A percentile compares a stretch with the other conserved stretches of the same genome.
These are phyloP conservation scores for Cyanidium caldarium DNA, from an alignment of 23 red algal genomes.

Conservation along the genomic window DNA sequence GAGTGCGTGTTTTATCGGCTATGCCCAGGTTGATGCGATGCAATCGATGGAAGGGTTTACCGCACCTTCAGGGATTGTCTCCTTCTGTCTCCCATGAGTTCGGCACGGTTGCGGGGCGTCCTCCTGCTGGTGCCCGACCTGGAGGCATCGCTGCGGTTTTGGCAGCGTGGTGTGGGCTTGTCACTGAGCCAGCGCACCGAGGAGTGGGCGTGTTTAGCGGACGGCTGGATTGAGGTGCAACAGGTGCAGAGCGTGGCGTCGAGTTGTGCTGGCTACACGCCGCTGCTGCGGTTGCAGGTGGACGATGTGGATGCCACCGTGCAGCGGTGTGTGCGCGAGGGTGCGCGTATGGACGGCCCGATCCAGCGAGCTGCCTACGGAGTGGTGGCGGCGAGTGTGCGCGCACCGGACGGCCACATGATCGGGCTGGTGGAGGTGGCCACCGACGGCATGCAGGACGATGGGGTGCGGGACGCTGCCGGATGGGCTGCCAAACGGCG, in stretches of 20 bases:
- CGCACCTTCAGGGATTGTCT: no score
- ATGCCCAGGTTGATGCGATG: no score
- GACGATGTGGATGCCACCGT: background rate
- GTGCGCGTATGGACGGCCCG: constrained; percentile 1
- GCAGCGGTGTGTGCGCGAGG: background rate
- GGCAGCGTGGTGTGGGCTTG: background rate
- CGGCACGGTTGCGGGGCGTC: background rate
- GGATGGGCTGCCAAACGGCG: no score
- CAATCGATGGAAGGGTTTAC: no score
- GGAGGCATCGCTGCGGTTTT: background rate
- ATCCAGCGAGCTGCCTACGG: background rate
- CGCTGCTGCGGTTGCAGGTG: background rate
- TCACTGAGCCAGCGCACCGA: background rate
- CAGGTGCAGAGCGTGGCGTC: background rate
- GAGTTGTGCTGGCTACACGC: background rate
- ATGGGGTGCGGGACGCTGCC: no score
- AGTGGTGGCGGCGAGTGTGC: background rate
- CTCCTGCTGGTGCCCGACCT: background rate
- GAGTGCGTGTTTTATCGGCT: no score
- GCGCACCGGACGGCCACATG: background rate
- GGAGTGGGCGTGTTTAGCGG: background rate
- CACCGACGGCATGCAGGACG: no score
- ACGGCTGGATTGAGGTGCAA: background rate
- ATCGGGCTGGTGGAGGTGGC: background rate
- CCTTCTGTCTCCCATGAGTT: no score